Evolutionary conservation across 306 rosid genomes (phyloP).

Genomic region (Cucumis hystrix): DNA sequence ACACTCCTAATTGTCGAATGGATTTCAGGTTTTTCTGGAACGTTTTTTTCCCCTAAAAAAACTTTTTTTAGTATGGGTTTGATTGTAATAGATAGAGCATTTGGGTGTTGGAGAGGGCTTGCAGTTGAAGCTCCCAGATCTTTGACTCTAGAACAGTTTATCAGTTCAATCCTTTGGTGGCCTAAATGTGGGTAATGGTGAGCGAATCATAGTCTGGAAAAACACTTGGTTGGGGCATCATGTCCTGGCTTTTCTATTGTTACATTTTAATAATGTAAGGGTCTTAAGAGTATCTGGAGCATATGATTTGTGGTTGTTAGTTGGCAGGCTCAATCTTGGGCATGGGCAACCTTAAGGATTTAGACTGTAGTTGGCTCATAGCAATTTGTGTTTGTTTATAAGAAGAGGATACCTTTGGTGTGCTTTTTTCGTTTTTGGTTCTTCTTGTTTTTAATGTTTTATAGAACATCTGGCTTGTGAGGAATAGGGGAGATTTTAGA

Average conservation of each 20-base stretch:
- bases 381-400: neutral
- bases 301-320: neutral
- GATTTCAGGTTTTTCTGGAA: neutral
- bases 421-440: no score
- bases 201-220: neutral
- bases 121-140: neutral
- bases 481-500: neutral
- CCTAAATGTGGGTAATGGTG: neutral
- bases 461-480: neutral
- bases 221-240: neutral
- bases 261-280: neutral
- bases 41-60: no score
- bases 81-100: neutral
- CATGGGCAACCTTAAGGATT: neutral
- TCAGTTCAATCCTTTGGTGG: neutral
- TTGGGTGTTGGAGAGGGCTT: neutral
- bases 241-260: neutral
- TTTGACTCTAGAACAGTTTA: neutral
- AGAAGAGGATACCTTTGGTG: neutral
- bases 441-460: neutral
- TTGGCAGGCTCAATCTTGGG: neutral
- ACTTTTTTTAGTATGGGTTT: neutral
- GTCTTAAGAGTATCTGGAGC: neutral
- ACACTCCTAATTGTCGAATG: neutral
- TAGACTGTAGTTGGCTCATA: neutral